Evolutionary conservation across 768 basidiomycete genomes (phyloP).

Genomic region (Tylopilus rubrobrunneus): DNA sequence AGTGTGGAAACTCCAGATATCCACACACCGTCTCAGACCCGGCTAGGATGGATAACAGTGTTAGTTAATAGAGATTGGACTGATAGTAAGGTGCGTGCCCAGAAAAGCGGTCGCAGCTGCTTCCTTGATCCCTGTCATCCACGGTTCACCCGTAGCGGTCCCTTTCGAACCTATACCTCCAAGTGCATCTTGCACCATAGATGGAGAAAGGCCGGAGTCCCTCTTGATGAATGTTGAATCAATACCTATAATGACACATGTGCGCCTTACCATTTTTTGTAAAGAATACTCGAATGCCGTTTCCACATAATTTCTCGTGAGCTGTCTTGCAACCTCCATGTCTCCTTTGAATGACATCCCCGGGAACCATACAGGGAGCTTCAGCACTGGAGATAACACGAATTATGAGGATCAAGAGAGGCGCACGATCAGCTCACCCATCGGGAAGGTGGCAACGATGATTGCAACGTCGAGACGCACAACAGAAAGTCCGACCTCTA

Average conservation of each 20-base stretch:
- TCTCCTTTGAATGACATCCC: no score
- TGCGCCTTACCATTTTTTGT: background rate
- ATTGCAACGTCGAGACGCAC: no score
- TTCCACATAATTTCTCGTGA: no score
- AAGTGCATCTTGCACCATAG: background rate
- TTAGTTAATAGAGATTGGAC: no score
- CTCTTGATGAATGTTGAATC: background rate
- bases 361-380: no score
- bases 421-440: no score
- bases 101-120: conserved; percentile 1
- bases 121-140: background rate
- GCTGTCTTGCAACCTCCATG: no score
- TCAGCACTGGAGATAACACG: no score
- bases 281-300: background rate
- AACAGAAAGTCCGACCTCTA: no score
- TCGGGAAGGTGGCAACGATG: no score
- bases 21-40: background rate
- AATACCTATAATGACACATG: background rate
- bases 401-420: no score
- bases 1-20: background rate
- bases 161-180: background rate
- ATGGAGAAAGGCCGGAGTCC: background rate
- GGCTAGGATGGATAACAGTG: background rate
- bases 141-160: background rate
- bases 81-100: background rate